Evolutionary conservation across 805 yeast genomes (phyloP), one percentile per base, ranked within the genome.

Genomic region (Maudiozyma turicensis): DNA sequence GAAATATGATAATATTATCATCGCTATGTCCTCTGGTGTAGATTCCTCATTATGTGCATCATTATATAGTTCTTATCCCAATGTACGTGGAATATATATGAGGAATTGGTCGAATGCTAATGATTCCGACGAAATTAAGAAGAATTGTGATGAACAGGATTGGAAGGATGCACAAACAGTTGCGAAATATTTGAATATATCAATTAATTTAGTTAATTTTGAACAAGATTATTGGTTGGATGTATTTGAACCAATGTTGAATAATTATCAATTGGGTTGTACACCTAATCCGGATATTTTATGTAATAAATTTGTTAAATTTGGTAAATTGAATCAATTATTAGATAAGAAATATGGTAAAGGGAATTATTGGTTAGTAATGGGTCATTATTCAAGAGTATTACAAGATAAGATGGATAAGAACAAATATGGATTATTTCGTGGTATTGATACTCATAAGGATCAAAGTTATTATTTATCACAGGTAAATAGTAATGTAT

Each of bases 11-110:
- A 78, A 75, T 48, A 76, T 91, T 26, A 69, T 85, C 20, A 79
- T 93, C 5, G 96, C 98, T 7, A 86, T 93, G 96, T 87, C 96
- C 1, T 86, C 95, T 0, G 99, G 99, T 0, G 98, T 93, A 0
- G 99, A 93, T 65, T 90, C 97, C 0, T 84, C 96, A 1, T 88
- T 90, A 0, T 78, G 85, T 3, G 97, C 98, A 0, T 80, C 85
- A 0, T 49, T 86, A 52, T 81, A 73, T 55, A 71, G 86, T 6
- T 66, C 71, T n/a, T 78, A 74, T 55, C 69, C 70, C 3, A 78
- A 84, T 43, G 93, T 86, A 2, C 66, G 74, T 43, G 99, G 97
- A 0, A 73, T 93, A 1, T 91, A 86, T 66, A 93, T 93, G 98
- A 85, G 88, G 40, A 93, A 93, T 68, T 93, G 97, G 97, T 30